Evolutionary conservation across 2,329 filamentous ascomycete genomes (phyloP), one percentile per base, ranked within the genome.

Genomic region (Lizonia empirigonia): DNA sequence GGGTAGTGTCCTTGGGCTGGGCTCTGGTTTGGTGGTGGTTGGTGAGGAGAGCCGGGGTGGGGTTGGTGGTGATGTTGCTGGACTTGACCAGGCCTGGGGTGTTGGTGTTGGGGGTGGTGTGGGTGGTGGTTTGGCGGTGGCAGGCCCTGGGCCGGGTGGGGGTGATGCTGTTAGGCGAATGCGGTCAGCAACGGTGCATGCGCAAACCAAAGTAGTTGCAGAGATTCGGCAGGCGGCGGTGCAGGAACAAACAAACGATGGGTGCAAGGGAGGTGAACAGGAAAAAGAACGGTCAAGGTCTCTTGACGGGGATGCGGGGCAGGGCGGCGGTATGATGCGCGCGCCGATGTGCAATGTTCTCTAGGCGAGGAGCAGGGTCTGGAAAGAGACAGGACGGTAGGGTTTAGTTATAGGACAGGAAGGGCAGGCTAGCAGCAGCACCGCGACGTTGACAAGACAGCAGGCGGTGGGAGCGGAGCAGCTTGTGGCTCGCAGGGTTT

Each of bases 121-220:
- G 64, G 68, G 42, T 70, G 82, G 70, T 88, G 80, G 64, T 80
- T 78, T 56, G 78, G 78, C 68, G 79, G 75, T 67, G 85, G 83
- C 76, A 86, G 85, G 83, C 86, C 87, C 80, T 89, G 85, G 76
- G 85, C 85, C 74, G 87, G 84, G 79, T 88, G 86, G 78, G 85
- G 82, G 79, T 89, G 87, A 82, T 89, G 87, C 86, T 90, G 84
- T 67, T 60, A 61, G 55, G 55, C 45, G 54, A 50, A 56, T 38
- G 49, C 56, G 59, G 69, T 72, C 62, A 73, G 69, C 62, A 64
- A 64, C 30, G 55, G 44, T 51, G 50, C 23, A 56, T 41, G 53
- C 35, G 60, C 51, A 57, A 53, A 48, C 24, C 22, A 48, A 59
- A 41, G 45, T n/a, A n/a, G n/a, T n/a, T 15, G n/a, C 13, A 30